These are phyloP conservation scores for Magnusiomyces ingens DNA, from an alignment of 1,139 yeast genomes.

Conservation along the genomic window DNA sequence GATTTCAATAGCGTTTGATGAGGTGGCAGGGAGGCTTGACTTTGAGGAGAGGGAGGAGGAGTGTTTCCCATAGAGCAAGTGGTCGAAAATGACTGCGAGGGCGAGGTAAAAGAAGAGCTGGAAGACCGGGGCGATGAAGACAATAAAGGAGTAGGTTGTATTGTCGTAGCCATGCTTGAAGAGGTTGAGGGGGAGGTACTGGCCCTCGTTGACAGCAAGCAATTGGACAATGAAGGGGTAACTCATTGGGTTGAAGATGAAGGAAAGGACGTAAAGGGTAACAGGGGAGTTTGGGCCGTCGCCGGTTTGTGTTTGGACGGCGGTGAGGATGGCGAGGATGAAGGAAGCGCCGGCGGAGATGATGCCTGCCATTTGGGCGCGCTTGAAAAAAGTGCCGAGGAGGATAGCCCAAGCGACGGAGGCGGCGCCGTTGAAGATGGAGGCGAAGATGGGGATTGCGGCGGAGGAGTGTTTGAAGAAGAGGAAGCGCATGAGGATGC, in stretches of 20 bases:
- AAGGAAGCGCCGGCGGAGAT: slow-evolving; percentile 31
- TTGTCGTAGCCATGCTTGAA: slow-evolving; percentile 27
- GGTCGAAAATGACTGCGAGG: slow-evolving; percentile 26
- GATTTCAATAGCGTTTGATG: slow-evolving; percentile 20
- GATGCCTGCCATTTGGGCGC: slow-evolving; percentile 34
- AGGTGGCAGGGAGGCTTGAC: slow-evolving; percentile 6
- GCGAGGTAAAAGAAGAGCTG: slow-evolving; percentile 28
- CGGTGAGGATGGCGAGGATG: slow-evolving; percentile 30
- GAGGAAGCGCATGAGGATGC: slow-evolving; percentile 22
- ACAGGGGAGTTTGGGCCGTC: slow-evolving; percentile 26
- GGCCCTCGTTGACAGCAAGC: slow-evolving; percentile 27
- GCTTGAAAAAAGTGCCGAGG: slow-evolving; percentile 29
- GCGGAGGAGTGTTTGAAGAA: slow-evolving; percentile 26
- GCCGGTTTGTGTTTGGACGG: slow-evolving; percentile 28
- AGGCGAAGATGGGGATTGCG: slow-evolving; percentile 30
- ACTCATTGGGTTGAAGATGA: slow-evolving; percentile 34
- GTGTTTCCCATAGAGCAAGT: slow-evolving; percentile 24
- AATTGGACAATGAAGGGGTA: slow-evolving; percentile 30
- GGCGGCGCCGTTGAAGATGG: slow-evolving; percentile 30
- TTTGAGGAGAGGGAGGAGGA: slow-evolving; percentile 14
- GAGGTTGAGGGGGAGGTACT: slow-evolving; percentile 22
- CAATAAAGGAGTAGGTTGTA: slow-evolving; percentile 25
- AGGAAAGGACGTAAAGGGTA: slow-evolving; percentile 29
- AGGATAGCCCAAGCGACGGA: slow-evolving; percentile 31
- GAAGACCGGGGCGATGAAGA: slow-evolving; percentile 29